Conservation (phyloP, 345 rosid genomes). For the Eucalyptus caleyi region DNA sequence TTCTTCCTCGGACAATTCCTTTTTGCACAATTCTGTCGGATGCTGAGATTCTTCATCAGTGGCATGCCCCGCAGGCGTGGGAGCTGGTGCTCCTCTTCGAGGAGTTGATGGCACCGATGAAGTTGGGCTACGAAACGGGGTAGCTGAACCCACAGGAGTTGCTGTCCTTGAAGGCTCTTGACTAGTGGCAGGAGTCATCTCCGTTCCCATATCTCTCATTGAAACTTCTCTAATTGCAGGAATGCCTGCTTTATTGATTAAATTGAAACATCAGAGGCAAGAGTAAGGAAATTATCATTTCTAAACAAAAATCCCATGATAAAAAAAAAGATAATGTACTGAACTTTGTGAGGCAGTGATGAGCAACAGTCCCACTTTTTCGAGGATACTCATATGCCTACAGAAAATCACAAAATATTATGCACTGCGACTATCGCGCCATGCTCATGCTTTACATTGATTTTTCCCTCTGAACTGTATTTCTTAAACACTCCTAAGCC, state of each 20-base stretch:
- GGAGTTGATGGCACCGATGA: slow-evolving; percentile 69
- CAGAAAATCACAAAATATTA: neutral
- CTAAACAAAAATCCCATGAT: neutral
- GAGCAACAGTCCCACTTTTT: neutral
- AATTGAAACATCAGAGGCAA: neutral
- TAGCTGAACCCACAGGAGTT: slow-evolving; percentile 54
- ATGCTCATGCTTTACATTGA: neutral
- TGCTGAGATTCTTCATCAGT: slow-evolving; percentile 12
- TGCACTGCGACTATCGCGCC: neutral
- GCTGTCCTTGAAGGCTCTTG: slow-evolving; percentile 72
- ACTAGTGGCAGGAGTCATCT: slow-evolving; percentile 65
- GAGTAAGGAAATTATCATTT: neutral
- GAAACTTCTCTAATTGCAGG: slow-evolving; percentile 54
- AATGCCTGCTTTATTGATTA: slow-evolving; percentile 13
- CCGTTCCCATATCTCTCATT: slow-evolving; percentile 86
- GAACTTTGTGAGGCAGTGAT: neutral
- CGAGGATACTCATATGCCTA: neutral
- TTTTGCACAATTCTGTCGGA: slow-evolving; percentile 2
- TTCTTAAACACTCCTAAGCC: neutral
- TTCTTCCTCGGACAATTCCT: slow-evolving; percentile 53
- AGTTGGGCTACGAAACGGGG: slow-evolving; percentile 63
- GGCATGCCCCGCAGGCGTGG: slow-evolving; percentile 21
- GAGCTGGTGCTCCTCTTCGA: slow-evolving; percentile 26
- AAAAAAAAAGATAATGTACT: neutral
- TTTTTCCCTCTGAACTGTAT: neutral